These are phyloP conservation scores for Besnoitia besnoiti DNA, from an alignment of 169 alveolate genomes.

Conservation along the genomic window DNA sequence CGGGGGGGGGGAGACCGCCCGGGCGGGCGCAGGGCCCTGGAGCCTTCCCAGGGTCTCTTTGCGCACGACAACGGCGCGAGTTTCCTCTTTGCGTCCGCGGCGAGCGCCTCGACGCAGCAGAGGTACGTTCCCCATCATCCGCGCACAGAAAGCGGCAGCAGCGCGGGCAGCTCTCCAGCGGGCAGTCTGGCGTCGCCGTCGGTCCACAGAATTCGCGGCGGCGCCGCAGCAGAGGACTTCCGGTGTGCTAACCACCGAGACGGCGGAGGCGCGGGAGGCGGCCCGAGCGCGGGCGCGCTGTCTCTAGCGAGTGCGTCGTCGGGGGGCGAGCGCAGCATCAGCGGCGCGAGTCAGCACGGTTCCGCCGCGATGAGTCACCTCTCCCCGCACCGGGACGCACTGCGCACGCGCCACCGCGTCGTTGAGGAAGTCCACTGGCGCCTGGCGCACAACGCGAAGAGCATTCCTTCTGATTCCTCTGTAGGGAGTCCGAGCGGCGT, in stretches of 20 bases:
- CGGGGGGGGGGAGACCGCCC: neutral
- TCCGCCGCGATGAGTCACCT: too few species aligned
- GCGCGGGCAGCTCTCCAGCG: too few species aligned
- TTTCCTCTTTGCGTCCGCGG: neutral
- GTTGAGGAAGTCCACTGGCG: slow-evolving; percentile 49
- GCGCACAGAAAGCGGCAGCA: neutral
- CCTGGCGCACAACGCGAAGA: neutral
- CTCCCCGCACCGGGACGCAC: too few species aligned
- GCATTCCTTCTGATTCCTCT: neutral
- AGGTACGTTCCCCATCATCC: neutral
- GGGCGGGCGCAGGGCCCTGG: neutral
- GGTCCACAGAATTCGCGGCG: too few species aligned
- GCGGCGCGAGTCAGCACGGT: too few species aligned
- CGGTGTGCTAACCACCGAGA: neutral
- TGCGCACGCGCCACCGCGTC: slow-evolving; percentile 21
- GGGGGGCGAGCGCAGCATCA: too few species aligned
- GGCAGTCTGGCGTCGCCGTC: too few species aligned
- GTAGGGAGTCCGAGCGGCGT: neutral
- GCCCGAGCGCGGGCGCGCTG: neutral
- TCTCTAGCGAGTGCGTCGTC: too few species aligned
- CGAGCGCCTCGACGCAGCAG: neutral
- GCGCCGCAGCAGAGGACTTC: neutral
- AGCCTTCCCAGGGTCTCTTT: neutral
- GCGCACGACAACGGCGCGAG: neutral
- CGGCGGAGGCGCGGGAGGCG: neutral